Evolutionary conservation across 2,329 filamentous ascomycete species (phyloP).

Genomic region (Sporothrix schenckii): DNA sequence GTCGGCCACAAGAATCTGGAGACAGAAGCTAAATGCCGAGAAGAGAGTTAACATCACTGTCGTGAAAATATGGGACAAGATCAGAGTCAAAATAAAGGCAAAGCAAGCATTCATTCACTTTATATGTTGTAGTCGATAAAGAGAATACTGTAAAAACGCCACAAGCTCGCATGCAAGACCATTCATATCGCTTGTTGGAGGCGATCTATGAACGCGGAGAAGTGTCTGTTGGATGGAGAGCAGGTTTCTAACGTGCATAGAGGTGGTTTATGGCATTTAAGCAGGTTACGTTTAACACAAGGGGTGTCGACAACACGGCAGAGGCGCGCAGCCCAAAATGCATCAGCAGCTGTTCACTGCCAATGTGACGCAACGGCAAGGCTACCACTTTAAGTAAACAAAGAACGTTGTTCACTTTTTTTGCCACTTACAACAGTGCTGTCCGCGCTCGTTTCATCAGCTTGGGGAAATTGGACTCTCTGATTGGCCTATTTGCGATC

Average conservation of each 20-base stretch:
- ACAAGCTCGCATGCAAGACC: no score
- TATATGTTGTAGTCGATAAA: no score
- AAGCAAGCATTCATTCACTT: no score
- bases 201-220: conserved; percentile 5
- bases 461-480: not conserved
- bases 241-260: not conserved
- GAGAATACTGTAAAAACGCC: no score
- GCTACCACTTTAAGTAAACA: not conserved
- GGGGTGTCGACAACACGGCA: not conserved
- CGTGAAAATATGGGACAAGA: no score
- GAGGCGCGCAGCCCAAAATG: not conserved
- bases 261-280: not conserved
- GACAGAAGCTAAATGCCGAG: no score
- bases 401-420: conserved; percentile 11
- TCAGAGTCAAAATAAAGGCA: no score
- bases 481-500: not conserved
- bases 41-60: no score
- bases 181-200: not conserved
- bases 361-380: not conserved
- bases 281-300: not conserved
- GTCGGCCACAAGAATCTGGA: no score
- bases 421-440: not conserved
- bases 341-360: not conserved
- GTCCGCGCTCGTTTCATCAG: conserved; percentile 8
- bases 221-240: not conserved